These are phyloP conservation scores for Pythium dissotocum DNA, from an alignment of 352 stramenopile species.

Conservation along the genomic window DNA sequence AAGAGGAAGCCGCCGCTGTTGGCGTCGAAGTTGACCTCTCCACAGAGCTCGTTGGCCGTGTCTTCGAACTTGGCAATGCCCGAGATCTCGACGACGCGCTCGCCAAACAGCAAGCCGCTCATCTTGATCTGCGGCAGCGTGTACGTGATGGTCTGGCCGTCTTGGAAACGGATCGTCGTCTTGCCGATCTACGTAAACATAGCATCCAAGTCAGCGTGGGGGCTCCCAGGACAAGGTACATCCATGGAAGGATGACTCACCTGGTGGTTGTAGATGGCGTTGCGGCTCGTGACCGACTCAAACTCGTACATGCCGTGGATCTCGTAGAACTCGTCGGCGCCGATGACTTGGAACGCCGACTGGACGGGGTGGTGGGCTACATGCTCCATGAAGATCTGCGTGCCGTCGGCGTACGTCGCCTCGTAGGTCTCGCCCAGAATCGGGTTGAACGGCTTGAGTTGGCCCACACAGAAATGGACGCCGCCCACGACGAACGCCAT, in stretches of 20 bases:
- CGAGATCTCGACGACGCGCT: constrained; percentile 69
- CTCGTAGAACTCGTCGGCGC: constrained; percentile 49
- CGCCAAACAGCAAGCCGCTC: constrained; percentile 67
- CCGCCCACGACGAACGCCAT: constrained; percentile 71
- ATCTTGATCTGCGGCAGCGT: constrained; percentile 81
- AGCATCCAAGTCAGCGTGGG: neutral
- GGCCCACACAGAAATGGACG: constrained; percentile 77
- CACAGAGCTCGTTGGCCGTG: constrained; percentile 37
- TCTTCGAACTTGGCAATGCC: constrained; percentile 59
- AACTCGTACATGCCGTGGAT: constrained; percentile 71
- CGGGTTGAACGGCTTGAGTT: constrained; percentile 86
- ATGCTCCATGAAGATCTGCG: constrained; percentile 71
- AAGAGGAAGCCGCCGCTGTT: constrained; percentile 60
- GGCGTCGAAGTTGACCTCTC: constrained; percentile 60
- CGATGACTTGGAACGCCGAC: constrained; percentile 55
- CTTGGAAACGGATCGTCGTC: constrained; percentile 47
- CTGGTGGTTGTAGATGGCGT: constrained; percentile 73
- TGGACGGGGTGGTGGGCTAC: constrained; percentile 71
- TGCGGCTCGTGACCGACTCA: constrained; percentile 64
- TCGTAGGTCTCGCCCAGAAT: constrained; percentile 84
- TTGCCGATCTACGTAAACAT: constrained; percentile 14
- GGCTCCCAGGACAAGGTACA: neutral
- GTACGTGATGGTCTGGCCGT: constrained; percentile 58
- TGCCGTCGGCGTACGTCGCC: constrained; percentile 67
- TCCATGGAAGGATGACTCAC: constrained; percentile 10